Percentiles rank a stretch among this genome's conserved stretches.
Evolutionary conservation across 2,329 filamentous ascomycete species (phyloP).

Genomic region (Hymenoscyphus linearis): DNA sequence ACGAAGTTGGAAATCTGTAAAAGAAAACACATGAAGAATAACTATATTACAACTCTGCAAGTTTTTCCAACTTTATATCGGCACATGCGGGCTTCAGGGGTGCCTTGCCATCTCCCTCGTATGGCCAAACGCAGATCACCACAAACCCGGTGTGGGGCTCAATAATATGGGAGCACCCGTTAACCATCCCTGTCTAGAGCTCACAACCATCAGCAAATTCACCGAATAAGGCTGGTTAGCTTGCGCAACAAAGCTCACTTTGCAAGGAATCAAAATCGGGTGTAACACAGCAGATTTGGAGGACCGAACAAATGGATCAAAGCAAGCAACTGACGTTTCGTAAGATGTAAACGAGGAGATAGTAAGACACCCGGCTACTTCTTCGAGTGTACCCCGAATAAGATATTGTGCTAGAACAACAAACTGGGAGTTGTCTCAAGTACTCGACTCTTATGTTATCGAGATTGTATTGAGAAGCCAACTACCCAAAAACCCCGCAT

Average conservation of each 20-base stretch:
- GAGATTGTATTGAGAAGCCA: too few relatives aligned
- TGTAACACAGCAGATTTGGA: background rate
- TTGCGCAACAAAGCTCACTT: background rate
- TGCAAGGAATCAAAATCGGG: background rate
- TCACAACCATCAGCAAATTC: background rate
- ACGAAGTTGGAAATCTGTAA: background rate
- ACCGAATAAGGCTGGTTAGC: background rate
- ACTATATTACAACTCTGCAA: background rate
- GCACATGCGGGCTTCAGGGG: background rate
- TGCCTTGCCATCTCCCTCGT: background rate
- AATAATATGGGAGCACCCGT: background rate
- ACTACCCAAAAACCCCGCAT: too few relatives aligned
- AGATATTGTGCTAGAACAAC: too few relatives aligned
- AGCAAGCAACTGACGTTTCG: too few relatives aligned
- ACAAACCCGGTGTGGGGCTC: background rate
- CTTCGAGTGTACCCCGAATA: too few relatives aligned
- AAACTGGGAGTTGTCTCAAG: too few relatives aligned
- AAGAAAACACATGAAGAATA: background rate
- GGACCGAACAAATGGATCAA: background rate
- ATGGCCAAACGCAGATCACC: background rate
- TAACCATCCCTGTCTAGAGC: background rate
- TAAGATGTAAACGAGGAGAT: too few relatives aligned
- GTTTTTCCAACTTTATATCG: constrained; percentile 1
- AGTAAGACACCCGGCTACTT: too few relatives aligned
- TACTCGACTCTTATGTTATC: too few relatives aligned